Conservation (phyloP, 192 early-diverging fungal genomes). For the Coemansia sp. region DNA sequence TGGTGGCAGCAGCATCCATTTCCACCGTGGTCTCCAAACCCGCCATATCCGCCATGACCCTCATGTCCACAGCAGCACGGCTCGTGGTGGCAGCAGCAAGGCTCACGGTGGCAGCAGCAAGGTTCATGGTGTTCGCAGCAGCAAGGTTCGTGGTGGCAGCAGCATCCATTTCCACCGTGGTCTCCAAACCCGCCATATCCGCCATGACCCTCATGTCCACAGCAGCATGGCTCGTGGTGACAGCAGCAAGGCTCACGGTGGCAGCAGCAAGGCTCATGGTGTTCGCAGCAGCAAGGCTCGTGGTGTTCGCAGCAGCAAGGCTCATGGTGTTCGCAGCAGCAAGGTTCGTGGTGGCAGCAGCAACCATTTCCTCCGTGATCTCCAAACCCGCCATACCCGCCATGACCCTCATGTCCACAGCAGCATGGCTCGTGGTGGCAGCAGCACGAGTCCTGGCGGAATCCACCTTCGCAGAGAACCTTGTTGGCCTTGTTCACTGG, state of each 20-base stretch:
- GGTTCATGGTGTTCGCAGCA: constrained; percentile 26
- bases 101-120: constrained; percentile 12
- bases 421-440: constrained; percentile 23
- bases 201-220: constrained; percentile 14
- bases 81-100: constrained; percentile 32
- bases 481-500: constrained; percentile 17
- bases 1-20: constrained; percentile 22
- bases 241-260: constrained; percentile 31
- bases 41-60: not conserved
- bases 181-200: constrained; percentile 14
- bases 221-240: constrained; percentile 34
- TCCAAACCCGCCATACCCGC: too few relatives aligned
- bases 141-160: constrained; percentile 24
- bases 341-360: constrained; percentile 14
- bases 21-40: too few relatives aligned
- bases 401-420: constrained; percentile 11
- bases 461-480: constrained; percentile 28
- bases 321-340: constrained; percentile 20
- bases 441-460: constrained; percentile 23
- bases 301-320: constrained; percentile 22
- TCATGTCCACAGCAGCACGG: constrained; percentile 21
- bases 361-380: not conserved
- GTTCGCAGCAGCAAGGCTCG: constrained; percentile 31
- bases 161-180: constrained; percentile 11
- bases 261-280: constrained; percentile 37